phyloP scores from a whole-genome alignment of 1,284 basidiomycete species.

The Ceratobasidium sp. region DNA sequence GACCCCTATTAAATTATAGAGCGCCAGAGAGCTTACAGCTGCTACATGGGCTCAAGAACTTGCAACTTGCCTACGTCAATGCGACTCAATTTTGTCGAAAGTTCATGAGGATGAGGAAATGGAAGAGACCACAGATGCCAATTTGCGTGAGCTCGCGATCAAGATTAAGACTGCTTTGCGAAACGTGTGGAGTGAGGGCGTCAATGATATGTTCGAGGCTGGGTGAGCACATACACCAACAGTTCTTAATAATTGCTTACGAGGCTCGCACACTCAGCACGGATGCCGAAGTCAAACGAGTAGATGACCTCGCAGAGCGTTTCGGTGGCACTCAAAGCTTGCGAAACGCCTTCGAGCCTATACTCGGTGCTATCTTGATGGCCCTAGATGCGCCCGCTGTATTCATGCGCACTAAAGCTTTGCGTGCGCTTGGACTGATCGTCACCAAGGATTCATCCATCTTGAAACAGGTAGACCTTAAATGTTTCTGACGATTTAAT shows the following conservation, averaged over 20 bases:
- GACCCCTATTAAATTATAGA: slow-evolving; percentile 59
- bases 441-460: slow-evolving; percentile 88
- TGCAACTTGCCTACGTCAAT: slow-evolving; percentile 66
- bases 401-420: slow-evolving; percentile 89
- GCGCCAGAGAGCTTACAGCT: slow-evolving; percentile 76
- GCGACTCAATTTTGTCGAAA: slow-evolving; percentile 61
- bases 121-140: slow-evolving; percentile 51
- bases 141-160: slow-evolving; percentile 61
- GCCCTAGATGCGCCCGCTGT: slow-evolving; percentile 84
- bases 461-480: slow-evolving; percentile 69
- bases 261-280: slow-evolving; percentile 57
- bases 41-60: slow-evolving; percentile 80
- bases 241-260: slow-evolving; percentile 5
- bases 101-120: slow-evolving; percentile 50
- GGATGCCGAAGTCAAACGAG: slow-evolving; percentile 70
- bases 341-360: slow-evolving; percentile 79
- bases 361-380: slow-evolving; percentile 77
- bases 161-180: slow-evolving; percentile 69
- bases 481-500: background rate
- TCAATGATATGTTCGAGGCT: slow-evolving; percentile 76
- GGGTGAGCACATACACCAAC: slow-evolving; percentile 61
- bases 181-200: slow-evolving; percentile 72
- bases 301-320: slow-evolving; percentile 77
- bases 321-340: slow-evolving; percentile 79
- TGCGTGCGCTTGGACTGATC: slow-evolving; percentile 85